These are phyloP conservation scores for Ramaria sp. DNA, from an alignment of 768 basidiomycete genomes.

Conservation along the genomic window DNA sequence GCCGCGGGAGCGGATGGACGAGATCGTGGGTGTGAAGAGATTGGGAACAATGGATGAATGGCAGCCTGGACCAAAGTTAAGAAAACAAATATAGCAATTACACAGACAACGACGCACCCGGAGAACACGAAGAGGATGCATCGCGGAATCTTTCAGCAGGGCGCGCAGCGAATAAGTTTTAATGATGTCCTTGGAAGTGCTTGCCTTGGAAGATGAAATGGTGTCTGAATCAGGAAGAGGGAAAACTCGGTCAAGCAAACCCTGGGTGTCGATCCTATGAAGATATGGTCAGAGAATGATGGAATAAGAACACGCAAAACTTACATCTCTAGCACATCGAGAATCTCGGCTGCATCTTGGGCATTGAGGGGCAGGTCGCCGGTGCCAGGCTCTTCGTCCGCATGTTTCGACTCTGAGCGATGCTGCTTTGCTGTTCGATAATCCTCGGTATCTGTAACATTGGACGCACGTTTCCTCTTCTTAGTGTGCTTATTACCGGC, in stretches of 20 bases:
- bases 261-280: slow-evolving; percentile 57
- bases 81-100: not conserved
- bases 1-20: slow-evolving; percentile 48
- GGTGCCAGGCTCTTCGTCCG: slow-evolving; percentile 23
- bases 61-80: slow-evolving; percentile 34
- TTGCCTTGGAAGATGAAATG: slow-evolving; percentile 28
- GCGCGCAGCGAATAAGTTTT: slow-evolving; percentile 40
- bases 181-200: slow-evolving; percentile 26
- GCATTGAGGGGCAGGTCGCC: slow-evolving; percentile 38
- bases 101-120: slow-evolving; percentile 35
- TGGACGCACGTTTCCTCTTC: slow-evolving; percentile 55
- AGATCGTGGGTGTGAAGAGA: slow-evolving; percentile 57
- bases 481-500: slow-evolving; percentile 27
- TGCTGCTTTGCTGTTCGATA: slow-evolving; percentile 40
- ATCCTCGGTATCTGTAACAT: slow-evolving; percentile 34
- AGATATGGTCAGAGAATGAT: not conserved
- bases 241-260: slow-evolving; percentile 72
- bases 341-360: slow-evolving; percentile 39
- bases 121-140: slow-evolving; percentile 44
- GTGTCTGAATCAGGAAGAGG: slow-evolving; percentile 27
- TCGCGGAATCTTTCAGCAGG: slow-evolving; percentile 41
- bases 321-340: slow-evolving; percentile 49
- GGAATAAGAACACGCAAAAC: slow-evolving; percentile 13
- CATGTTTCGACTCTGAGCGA: slow-evolving; percentile 27
- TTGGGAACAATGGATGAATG: slow-evolving; percentile 55